Evolutionary conservation across 2,329 filamentous ascomycete species (phyloP).

Genomic region (Cryphonectria parasitica): DNA sequence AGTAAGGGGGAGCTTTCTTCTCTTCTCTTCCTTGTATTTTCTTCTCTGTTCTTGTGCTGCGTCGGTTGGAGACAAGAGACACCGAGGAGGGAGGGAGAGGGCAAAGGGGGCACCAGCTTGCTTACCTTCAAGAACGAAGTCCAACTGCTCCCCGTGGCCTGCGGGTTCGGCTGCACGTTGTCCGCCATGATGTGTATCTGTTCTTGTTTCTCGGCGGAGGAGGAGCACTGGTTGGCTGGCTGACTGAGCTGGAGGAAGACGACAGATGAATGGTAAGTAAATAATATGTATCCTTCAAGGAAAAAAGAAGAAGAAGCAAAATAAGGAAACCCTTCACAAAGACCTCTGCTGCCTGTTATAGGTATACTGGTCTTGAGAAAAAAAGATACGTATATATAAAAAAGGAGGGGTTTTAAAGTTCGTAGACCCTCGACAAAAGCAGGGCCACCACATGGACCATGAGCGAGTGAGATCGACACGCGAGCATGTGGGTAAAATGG

Average conservation of each 20-base stretch:
- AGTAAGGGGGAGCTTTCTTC: not conserved
- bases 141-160: slow-evolving; percentile 51
- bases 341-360: not conserved
- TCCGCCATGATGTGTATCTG: slow-evolving; percentile 24
- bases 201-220: not conserved
- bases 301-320: too few relatives aligned
- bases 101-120: not conserved
- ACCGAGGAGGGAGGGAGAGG: not conserved
- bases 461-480: slow-evolving; percentile 23
- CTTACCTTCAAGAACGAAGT: slow-evolving; percentile 56
- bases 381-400: not conserved
- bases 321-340: too few relatives aligned
- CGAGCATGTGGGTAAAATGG: slow-evolving; percentile 17
- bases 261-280: not conserved
- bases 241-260: not conserved
- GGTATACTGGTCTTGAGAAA: not conserved
- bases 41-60: too few relatives aligned
- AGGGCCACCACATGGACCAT: slow-evolving; percentile 11
- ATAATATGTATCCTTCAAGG: not conserved
- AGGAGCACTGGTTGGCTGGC: too few relatives aligned
- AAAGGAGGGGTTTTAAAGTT: slow-evolving; percentile 2
- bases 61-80: too few relatives aligned
- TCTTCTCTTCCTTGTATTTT: not conserved
- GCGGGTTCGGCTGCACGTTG: slow-evolving; percentile 35
- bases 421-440: slow-evolving; percentile 16